These are phyloP conservation scores for Excoecaria agallocha DNA, from an alignment of 345 rosid genomes.

Conservation along the genomic window DNA sequence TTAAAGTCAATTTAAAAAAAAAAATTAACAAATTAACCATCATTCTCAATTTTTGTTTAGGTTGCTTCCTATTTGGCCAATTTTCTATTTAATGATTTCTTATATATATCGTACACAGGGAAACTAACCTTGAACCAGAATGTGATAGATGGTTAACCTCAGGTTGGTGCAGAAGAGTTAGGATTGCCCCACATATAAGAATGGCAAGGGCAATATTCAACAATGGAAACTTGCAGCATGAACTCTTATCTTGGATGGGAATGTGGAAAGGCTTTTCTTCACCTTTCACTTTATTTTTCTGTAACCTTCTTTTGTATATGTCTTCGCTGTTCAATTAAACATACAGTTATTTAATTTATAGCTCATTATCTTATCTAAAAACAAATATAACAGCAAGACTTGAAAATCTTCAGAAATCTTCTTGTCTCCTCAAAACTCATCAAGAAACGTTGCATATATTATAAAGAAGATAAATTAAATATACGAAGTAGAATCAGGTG, in stretches of 20 bases:
- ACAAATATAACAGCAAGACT: no score
- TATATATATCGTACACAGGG: no score
- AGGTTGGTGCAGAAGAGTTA: constrained; percentile 21
- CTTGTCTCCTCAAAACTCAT: no score
- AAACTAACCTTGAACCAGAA: constrained; percentile 18
- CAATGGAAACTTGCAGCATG: constrained; percentile 18
- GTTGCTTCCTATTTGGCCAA: no score
- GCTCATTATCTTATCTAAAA: neutral
- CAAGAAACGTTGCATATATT: no score
- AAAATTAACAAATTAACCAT: no score
- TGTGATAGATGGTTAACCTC: constrained; percentile 26
- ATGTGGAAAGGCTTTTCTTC: constrained; percentile 20
- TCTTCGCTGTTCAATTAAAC: constrained; percentile 22
- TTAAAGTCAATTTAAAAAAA: no score
- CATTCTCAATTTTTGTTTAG: no score
- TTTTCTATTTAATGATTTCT: no score
- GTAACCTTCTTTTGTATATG: constrained; percentile 23
- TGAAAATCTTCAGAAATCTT: no score
- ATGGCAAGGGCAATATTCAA: constrained; percentile 18
- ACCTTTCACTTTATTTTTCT: constrained; percentile 24
- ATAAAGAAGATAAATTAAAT: no score
- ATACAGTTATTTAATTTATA: neutral
- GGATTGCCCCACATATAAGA: constrained; percentile 18
- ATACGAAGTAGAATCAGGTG: no score
- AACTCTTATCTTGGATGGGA: constrained; percentile 18